Conservation (phyloP, 306 rosid species). For the Sphenostylis stenocarpa region DNA sequence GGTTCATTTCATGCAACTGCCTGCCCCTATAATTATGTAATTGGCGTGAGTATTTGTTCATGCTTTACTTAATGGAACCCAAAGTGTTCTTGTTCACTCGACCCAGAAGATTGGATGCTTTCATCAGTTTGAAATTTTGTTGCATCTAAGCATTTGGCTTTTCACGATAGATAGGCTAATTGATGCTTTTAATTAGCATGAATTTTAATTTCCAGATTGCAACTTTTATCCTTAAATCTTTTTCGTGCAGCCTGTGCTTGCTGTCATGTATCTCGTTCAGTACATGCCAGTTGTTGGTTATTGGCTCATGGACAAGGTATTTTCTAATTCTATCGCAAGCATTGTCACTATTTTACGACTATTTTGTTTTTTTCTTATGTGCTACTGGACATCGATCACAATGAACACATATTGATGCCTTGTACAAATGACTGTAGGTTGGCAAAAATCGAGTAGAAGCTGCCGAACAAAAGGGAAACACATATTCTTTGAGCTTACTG, state of each 20-base stretch:
- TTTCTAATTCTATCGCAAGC: slow-evolving; percentile 18
- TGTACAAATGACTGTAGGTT: slow-evolving; percentile 45
- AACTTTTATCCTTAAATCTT: background rate
- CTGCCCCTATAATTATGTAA: background rate
- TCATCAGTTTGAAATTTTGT: background rate
- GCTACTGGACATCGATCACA: background rate
- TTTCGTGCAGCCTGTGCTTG: slow-evolving; percentile 74
- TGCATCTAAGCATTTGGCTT: slow-evolving; percentile 5
- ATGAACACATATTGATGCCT: background rate
- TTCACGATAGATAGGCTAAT: slow-evolving; percentile 9
- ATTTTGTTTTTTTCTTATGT: background rate
- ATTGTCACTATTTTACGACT: background rate
- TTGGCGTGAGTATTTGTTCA: background rate
- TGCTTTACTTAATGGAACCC: slow-evolving; percentile 14
- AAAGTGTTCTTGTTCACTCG: background rate
- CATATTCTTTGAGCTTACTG: slow-evolving; percentile 72
- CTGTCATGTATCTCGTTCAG: slow-evolving; percentile 87
- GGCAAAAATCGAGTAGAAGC: slow-evolving; percentile 83
- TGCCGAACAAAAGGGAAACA: slow-evolving; percentile 72
- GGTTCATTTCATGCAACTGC: background rate
- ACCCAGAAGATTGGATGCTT: background rate
- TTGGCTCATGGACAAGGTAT: slow-evolving; percentile 97
- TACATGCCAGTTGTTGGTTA: slow-evolving; percentile 85
- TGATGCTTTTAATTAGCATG: slow-evolving; percentile 6
- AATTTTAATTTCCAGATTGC: slow-evolving; percentile 5